Evolutionary conservation across 805 yeast genomes (phyloP).

Genomic region (Zygosaccharomyces siamensis): DNA sequence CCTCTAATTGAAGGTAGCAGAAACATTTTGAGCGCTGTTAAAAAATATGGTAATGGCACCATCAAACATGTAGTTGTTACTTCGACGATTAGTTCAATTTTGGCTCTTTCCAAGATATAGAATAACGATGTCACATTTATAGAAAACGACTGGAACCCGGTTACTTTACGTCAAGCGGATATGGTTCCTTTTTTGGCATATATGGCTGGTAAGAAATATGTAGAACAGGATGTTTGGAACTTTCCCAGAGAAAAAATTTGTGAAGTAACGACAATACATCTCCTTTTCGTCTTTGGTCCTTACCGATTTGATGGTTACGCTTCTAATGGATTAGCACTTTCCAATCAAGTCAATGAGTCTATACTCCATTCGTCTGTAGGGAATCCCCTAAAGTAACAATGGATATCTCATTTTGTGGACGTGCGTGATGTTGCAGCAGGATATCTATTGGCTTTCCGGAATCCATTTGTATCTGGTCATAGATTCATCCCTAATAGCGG

Average conservation of each 20-base stretch:
- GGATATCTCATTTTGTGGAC: constrained; percentile 39
- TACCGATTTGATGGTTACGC: constrained; percentile 41
- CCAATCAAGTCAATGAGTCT: constrained; percentile 34
- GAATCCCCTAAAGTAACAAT: constrained; percentile 24
- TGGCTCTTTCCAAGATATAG: constrained; percentile 20
- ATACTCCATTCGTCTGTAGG: constrained; percentile 30
- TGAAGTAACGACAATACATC: constrained; percentile 41
- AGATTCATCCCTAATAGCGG: constrained; percentile 32
- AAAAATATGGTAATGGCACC: constrained; percentile 35
- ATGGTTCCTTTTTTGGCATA: constrained; percentile 38
- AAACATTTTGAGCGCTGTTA: background rate
- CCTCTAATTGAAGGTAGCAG: constrained; percentile 30
- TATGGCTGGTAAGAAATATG: constrained; percentile 39
- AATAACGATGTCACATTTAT: constrained; percentile 21
- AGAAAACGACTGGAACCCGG: constrained; percentile 38
- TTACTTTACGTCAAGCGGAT: constrained; percentile 26
- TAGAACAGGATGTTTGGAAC: constrained; percentile 58
- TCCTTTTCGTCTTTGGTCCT: constrained; percentile 48
- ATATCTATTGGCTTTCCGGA: constrained; percentile 47
- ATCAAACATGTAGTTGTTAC: constrained; percentile 48
- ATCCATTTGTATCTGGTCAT: constrained; percentile 31
- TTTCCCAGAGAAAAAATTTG: constrained; percentile 38
- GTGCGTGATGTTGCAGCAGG: constrained; percentile 61
- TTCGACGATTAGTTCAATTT: constrained; percentile 49
- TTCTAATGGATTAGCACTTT: constrained; percentile 35